phyloP scores from a whole-genome alignment of 2,329 filamentous ascomycete genomes.

The Fusarium sp. region DNA sequence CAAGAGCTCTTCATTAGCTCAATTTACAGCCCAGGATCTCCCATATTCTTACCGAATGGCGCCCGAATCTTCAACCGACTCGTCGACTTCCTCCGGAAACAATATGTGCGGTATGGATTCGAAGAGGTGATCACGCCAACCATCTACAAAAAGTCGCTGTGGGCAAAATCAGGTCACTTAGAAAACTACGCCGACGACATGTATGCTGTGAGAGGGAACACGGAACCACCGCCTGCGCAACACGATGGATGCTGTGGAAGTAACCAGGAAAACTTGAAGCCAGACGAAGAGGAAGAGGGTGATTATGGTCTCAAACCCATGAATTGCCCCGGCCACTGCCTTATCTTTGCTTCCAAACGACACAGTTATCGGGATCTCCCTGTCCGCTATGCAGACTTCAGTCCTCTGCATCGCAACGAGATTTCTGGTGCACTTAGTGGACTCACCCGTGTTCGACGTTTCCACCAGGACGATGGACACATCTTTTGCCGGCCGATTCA shows the following conservation, averaged over 20 bases:
- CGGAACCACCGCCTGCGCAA: conserved; percentile 40
- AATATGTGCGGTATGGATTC: conserved; percentile 88
- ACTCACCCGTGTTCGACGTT: conserved; percentile 84
- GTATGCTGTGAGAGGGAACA: conserved; percentile 79
- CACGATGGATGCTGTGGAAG: conserved; percentile 52
- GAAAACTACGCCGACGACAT: conserved; percentile 93
- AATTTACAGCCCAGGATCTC: conserved; percentile 84
- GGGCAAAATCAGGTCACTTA: conserved; percentile 88
- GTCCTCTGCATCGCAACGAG: conserved; percentile 88
- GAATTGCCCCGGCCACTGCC: conserved; percentile 91
- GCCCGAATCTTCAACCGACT: conserved; percentile 87
- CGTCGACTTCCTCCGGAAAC: conserved; percentile 82
- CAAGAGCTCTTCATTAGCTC: conserved; percentile 86
- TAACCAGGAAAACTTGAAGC: conserved; percentile 34
- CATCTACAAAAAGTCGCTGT: conserved; percentile 89
- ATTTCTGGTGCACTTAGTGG: conserved; percentile 84
- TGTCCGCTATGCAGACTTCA: conserved; percentile 88
- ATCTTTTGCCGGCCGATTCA: conserved; percentile 87
- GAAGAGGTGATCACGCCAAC: conserved; percentile 90
- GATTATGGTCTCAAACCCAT: conserved; percentile 91
- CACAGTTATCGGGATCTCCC: conserved; percentile 85
- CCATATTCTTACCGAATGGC: conserved; percentile 86
- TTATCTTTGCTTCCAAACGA: conserved; percentile 80
- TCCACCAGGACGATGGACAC: conserved; percentile 92
- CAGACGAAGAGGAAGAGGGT: conserved; percentile 70